These are phyloP conservation scores for Gracilaria gracilis DNA, from an alignment of 23 red algal genomes.

Conservation along the genomic window DNA sequence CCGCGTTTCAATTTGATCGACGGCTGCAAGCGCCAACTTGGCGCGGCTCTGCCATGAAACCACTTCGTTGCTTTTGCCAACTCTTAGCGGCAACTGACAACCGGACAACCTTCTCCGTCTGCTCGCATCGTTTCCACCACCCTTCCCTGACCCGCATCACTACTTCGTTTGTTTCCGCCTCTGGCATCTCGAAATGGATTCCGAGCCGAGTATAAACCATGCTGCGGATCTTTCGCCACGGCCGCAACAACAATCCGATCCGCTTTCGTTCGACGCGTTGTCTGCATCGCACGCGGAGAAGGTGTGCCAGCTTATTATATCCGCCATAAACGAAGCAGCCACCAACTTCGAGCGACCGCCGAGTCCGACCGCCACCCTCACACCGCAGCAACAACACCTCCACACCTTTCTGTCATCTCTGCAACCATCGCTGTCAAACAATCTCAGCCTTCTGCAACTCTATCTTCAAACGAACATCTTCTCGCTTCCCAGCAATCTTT, in stretches of 20 bases:
- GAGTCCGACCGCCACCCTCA: neutral
- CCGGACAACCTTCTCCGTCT: neutral
- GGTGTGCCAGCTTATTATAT: neutral
- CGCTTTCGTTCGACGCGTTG: neutral
- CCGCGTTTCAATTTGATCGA: too few species aligned
- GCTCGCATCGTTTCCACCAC: neutral
- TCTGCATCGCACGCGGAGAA: neutral
- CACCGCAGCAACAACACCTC: neutral
- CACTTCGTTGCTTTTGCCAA: too few species aligned
- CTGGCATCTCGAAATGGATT: neutral
- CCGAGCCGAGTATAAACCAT: neutral
- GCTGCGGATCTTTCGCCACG: neutral
- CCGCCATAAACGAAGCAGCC: constrained; percentile 1
- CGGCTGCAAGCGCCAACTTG: too few species aligned
- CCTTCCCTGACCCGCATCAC: too few species aligned
- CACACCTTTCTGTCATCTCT: neutral
- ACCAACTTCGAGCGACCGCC: neutral
- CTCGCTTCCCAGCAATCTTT: neutral
- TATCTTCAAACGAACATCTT: constrained; percentile 8
- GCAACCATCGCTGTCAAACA: neutral
- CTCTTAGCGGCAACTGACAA: neutral
- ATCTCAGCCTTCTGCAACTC: neutral
- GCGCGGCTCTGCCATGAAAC: too few species aligned
- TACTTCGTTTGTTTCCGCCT: too few species aligned
- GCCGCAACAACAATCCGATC: neutral